A percentile compares a stretch with the other conserved stretches of the same genome.
phyloP scores from a whole-genome alignment of 352 stramenopile genomes.

The Paralagenidium karlingii region DNA sequence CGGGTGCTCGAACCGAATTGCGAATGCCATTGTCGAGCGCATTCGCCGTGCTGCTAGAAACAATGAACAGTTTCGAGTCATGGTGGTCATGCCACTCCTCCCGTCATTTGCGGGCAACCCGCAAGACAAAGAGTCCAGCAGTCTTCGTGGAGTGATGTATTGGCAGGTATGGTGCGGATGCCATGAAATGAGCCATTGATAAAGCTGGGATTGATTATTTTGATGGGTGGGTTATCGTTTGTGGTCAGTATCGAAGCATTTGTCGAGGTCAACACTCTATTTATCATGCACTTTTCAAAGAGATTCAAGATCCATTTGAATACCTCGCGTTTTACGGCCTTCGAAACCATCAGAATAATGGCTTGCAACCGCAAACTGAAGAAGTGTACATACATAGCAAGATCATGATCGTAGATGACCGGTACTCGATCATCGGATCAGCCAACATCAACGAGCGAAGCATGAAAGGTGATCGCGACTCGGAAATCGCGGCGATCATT shows the following conservation, averaged over 20 bases:
- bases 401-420: conserved; percentile 83
- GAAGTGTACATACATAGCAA: conserved; percentile 87
- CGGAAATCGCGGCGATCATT: conserved; percentile 76
- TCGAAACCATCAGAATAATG: conserved; percentile 34
- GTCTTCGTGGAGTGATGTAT: conserved; percentile 74
- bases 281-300: conserved; percentile 65
- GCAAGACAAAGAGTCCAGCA: conserved; percentile 69
- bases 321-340: conserved; percentile 83
- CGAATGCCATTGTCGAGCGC: conserved; percentile 61
- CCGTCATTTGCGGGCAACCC: conserved; percentile 73
- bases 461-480: conserved; percentile 79
- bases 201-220: background rate
- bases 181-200: background rate
- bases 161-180: conserved; percentile 23
- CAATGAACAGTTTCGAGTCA: conserved; percentile 75
- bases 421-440: conserved; percentile 64
- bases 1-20: conserved; percentile 66
- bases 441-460: conserved; percentile 84
- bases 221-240: background rate
- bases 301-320: conserved; percentile 68
- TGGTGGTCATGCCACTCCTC: conserved; percentile 73
- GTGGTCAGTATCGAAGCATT: conserved; percentile 67
- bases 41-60: conserved; percentile 66
- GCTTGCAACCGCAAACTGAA: conserved; percentile 38
- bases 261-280: conserved; percentile 71